Base-by-base conservation (phyloP, 2,329 filamentous ascomycete species). In the Clarireedia homoeocarpa region DNA sequence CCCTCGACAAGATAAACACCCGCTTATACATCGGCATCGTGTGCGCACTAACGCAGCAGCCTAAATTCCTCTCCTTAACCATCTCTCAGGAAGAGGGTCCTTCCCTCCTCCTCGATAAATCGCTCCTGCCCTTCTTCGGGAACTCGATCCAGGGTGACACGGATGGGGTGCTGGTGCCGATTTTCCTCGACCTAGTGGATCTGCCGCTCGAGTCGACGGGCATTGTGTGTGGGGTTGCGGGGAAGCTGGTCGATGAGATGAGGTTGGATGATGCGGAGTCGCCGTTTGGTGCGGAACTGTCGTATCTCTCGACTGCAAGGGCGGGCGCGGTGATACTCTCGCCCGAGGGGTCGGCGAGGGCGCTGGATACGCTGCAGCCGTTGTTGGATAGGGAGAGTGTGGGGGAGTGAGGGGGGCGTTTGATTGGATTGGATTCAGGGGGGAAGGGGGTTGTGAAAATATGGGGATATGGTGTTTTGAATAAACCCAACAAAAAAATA, bases 141-240 rank as follows among this genome's bases (percentile, higher is more conserved):
- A 85, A 88, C 64, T 81, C 89, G 0, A 74, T 97, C 2, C 81
- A 96, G 0, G 91, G 89, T 12, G 81, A 85, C 59, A 88, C 82
- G 48, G 84, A 84, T 53, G 84, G 84, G 62, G 83, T 82, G 57
- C 77, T 91, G 36, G 83, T 95, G 1, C 91, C 94, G 1, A 94
- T 99, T 63, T 92, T 91, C 57, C 79, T 99, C 3, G 90, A 97
- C 65, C 78, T 99, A 26, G 83, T 82, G 20, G 83, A 83, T 44
- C 75, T 97, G 42, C 89, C 92, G 0, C 79, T 92, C 44, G 90
- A 96, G 70, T 91, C 90, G 6, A 95, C 91, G 0, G 92, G 92
- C 23, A 96, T 99, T 57, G 90, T 99, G 3, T 96, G 91, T 63
- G 92, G 94, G 27, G 89, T 99, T 2, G 91, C 92, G 0, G 89